Percentiles rank a stretch among this genome's conserved stretches.
phyloP scores from a whole-genome alignment of 768 basidiomycete species.

The Phaeotremella skinneri region DNA sequence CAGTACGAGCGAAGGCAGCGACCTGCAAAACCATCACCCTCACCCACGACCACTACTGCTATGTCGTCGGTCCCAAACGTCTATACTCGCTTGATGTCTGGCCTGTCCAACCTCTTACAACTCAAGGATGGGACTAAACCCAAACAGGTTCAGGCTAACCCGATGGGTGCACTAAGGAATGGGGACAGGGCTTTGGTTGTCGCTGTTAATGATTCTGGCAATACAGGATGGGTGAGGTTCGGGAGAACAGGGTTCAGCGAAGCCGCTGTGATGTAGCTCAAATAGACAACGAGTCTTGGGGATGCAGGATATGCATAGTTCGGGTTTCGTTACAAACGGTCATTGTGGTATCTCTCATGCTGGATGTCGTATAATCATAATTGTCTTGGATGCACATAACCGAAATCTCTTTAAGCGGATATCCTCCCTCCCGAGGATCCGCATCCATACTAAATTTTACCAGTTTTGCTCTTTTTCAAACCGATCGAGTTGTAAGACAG shows the following conservation, averaged over 20 bases:
- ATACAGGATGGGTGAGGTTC: slow-evolving; percentile 82
- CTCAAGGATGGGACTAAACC: neutral
- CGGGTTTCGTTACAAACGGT: too few relatives aligned
- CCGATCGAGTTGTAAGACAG: slow-evolving; percentile 71
- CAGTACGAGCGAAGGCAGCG: slow-evolving; percentile 23
- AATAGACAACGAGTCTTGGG: neutral
- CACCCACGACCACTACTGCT: neutral
- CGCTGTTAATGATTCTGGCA: slow-evolving; percentile 84
- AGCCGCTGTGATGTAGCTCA: slow-evolving; percentile 18
- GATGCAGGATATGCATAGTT: too few relatives aligned
- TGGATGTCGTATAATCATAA: slow-evolving; percentile 8
- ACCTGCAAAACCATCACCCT: neutral
- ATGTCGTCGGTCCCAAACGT: slow-evolving; percentile 1
- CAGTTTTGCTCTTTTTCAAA: slow-evolving; percentile 61
- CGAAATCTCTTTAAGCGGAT: neutral
- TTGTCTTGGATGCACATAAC: too few relatives aligned
- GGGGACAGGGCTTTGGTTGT: slow-evolving; percentile 81
- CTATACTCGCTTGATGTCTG: neutral
- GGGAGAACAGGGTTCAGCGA: slow-evolving; percentile 71
- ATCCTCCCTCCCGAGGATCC: neutral
- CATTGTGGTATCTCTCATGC: slow-evolving; percentile 14
- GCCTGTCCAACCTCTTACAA: neutral
- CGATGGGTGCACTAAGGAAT: slow-evolving; percentile 75
- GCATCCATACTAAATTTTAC: slow-evolving; percentile 22
- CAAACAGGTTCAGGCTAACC: slow-evolving; percentile 56